Evolutionary conservation across 805 yeast species (phyloP), one percentile per base, ranked within the genome.

Genomic region (Schizosaccharomyces japonicus): DNA sequence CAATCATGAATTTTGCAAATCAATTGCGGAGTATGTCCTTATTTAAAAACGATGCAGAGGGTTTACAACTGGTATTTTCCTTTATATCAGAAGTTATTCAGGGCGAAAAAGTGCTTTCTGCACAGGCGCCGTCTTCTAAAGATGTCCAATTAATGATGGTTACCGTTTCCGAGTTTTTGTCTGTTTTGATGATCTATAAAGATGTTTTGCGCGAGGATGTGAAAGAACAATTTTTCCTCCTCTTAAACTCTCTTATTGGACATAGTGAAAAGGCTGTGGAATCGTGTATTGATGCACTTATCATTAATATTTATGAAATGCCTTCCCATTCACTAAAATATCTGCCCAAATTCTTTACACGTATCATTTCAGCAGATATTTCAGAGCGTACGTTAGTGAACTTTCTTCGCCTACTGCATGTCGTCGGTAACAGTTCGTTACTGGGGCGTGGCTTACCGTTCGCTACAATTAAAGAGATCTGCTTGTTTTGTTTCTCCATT

Each of bases 161-260:
- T 23, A 17, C 13, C 11, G n/a, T 36, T 7, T 36, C 42, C 1
- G 23, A 36, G n/a, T n/a, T 36, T 19, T 11, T 36, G 13, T 36
- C 42, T 36, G 42, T 36, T 36, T 36, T 36, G 23, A 36, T 36
- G 42, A 27, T 36, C 7, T 36, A 36, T 36, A 36, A 36, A 36
- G 42, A 36, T 19, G 42, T 21, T 7, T 23, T 36, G 13, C 42
- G 27, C 5, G n/a, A 3, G 23, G 23, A 7, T 36, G 17, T 15
- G 7, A 25, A 36, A 19, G 42, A 36, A 36, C 42, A 36, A 36
- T 36, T 36, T 27, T 36, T 36, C 23, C 42, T 8, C 15, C 23
- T 36, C 17, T 11, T 36, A 17, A 36, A 36, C 11, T 23, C 13
- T 36, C 23, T 36, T 27, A 15, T 23, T 19, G 42, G 23, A 17